Evolutionary conservation across 805 yeast species (phyloP), one percentile per base, ranked within the genome.

Genomic region (Tetrapisispora fleetii): DNA sequence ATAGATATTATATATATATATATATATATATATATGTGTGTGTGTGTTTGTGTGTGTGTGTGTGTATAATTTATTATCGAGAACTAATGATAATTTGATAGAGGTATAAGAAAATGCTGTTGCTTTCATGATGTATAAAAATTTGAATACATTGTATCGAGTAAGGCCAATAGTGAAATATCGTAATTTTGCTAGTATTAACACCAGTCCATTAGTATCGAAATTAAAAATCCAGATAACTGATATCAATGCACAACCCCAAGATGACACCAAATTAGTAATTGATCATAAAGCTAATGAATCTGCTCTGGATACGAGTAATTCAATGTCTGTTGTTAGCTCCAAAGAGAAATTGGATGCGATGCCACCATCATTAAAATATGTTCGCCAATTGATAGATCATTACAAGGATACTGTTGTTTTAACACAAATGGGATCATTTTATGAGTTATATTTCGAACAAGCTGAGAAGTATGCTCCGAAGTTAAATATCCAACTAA

Each of bases 361-460:
- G 9, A 52, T 69, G 16, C 69, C 74, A 10, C 72, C 72, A 2
- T 55, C 72, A 19, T 54, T 71, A 53, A 60, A 59, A 36, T 54
- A 56, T 36, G 70, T 72, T 2, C 55, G 73, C 36, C 65, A 64
- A 4, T 56, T 69, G 16, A 78, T 77, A 74, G 70, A 72, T 42
- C 55, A 61, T 43, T 67, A 76, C 54, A 72, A 74, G 10, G 76
- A 69, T 4, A 74, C 80, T 52, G 81, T 84, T 0, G 81, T 85
- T 0, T 58, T 83, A 37, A 81, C 89, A 1, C 95, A 88, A 57
- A 90, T 89, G 36, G 97, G 96, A 1, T 78, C 89, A 21, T 87
- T 87, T 64, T 87, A 85, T 57, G 96, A 87, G 67, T 68, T 91
- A 3, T 93, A 93, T 60, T 88, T 85, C 59, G 90, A 90, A 47